phyloP scores from a whole-genome alignment of 129 eudicot species.

The Escallonia rubra region DNA sequence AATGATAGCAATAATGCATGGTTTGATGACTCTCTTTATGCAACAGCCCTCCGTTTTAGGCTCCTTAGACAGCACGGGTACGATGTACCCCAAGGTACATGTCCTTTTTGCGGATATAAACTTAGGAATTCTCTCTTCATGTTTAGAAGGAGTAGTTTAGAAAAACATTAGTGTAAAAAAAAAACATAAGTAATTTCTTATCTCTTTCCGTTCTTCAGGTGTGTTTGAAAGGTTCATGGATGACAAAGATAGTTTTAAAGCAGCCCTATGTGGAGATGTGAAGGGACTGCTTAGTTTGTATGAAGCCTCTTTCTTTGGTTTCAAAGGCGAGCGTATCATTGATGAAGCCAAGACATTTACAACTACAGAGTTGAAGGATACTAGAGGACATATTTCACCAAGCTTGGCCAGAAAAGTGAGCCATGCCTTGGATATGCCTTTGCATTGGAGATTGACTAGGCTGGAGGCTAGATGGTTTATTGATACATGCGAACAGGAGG shows the following conservation, averaged over 20 bases:
- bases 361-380: background rate
- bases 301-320: constrained; percentile 4
- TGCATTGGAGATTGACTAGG: constrained; percentile 1
- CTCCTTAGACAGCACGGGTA: too few relatives aligned
- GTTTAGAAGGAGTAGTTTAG: too few relatives aligned
- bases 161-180: too few relatives aligned
- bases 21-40: too few relatives aligned
- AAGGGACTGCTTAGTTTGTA: constrained; percentile 13
- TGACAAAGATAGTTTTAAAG: background rate
- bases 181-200: too few relatives aligned
- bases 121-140: too few relatives aligned
- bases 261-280: constrained; percentile 2
- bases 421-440: constrained; percentile 11
- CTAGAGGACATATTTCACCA: background rate
- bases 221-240: constrained; percentile 6
- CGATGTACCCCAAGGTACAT: too few relatives aligned
- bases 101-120: too few relatives aligned
- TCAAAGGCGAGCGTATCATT: background rate
- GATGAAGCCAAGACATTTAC: constrained; percentile 5
- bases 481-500: background rate
- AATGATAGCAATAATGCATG: too few relatives aligned
- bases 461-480: constrained; percentile 11
- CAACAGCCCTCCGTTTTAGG: too few relatives aligned
- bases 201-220: background rate
- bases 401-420: background rate